These are phyloP conservation scores for Emydomyces testavorans DNA, from an alignment of 2,329 filamentous ascomycete species.

Conservation along the genomic window DNA sequence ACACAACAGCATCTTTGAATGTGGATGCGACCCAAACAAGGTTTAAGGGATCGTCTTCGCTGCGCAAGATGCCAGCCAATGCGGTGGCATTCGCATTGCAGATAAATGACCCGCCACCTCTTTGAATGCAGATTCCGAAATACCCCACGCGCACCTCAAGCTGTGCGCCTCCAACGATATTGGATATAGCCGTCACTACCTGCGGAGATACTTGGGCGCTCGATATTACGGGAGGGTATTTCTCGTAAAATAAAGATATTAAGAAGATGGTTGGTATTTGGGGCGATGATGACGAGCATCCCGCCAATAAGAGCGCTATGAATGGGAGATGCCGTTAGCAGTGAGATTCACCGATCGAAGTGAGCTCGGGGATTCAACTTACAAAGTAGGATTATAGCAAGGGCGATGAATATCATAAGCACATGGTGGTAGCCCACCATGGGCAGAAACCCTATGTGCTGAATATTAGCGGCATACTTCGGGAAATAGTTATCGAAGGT, in stretches of 20 bases:
- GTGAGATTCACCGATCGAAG: constrained; percentile 18
- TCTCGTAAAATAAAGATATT: constrained; percentile 92
- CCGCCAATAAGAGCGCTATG: constrained; percentile 77
- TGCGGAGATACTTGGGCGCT: constrained; percentile 85
- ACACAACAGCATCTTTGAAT: constrained; percentile 97
- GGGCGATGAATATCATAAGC: constrained; percentile 90
- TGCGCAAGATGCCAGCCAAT: constrained; percentile 73
- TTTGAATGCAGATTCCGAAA: constrained; percentile 93
- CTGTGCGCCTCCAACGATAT: constrained; percentile 74
- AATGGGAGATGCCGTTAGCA: constrained; percentile 14
- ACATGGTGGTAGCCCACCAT: constrained; percentile 67
- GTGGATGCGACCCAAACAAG: constrained; percentile 93
- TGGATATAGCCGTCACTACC: constrained; percentile 70
- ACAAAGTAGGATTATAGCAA: constrained; percentile 93
- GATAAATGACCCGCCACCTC: constrained; percentile 79
- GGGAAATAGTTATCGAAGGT: no score
- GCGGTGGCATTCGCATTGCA: constrained; percentile 96
- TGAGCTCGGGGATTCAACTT: constrained; percentile 35
- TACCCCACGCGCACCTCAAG: constrained; percentile 90
- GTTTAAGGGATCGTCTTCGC: constrained; percentile 92
- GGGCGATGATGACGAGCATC: constrained; percentile 92
- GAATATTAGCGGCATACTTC: not conserved
- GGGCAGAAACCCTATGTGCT: constrained; percentile 43
- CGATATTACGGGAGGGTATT: constrained; percentile 69
- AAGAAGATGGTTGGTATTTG: constrained; percentile 94